phyloP scores from a whole-genome alignment of 2,329 filamentous ascomycete species.

The Trichophaea hybrida region DNA sequence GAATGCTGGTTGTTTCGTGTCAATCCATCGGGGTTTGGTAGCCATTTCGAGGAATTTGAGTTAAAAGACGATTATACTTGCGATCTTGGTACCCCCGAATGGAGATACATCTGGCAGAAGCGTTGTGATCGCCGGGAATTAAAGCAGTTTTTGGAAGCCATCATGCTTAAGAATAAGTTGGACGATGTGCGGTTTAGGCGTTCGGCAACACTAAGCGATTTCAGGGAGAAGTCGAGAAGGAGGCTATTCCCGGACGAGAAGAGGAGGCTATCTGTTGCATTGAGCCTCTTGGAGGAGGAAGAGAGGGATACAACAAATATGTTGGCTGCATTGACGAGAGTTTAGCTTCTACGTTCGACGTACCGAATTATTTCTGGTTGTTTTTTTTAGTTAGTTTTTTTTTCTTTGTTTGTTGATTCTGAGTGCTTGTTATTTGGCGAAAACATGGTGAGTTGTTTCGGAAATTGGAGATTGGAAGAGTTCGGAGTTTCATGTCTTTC shows the following conservation, averaged over 20 bases:
- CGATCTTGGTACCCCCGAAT: not conserved
- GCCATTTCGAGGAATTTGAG: not conserved
- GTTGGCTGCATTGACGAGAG: not conserved
- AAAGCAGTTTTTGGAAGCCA: not conserved
- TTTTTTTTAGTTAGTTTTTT: not conserved
- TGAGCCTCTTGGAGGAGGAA: not conserved
- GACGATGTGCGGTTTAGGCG: not conserved
- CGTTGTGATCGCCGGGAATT: not conserved
- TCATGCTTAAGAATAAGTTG: not conserved
- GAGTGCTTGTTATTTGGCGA: not conserved
- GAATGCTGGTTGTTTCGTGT: not conserved
- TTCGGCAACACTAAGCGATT: not conserved
- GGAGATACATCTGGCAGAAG: not conserved
- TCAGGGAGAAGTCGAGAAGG: not conserved
- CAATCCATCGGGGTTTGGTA: not conserved
- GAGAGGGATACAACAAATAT: not conserved
- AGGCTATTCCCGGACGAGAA: not conserved
- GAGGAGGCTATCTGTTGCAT: not conserved
- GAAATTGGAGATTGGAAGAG: too few relatives aligned
- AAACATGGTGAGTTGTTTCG: too few relatives aligned
- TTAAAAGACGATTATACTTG: not conserved
- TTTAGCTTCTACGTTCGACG: not conserved
- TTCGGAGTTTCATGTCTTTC: too few relatives aligned
- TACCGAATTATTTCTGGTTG: not conserved
- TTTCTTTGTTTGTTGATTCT: not conserved